Evolutionary conservation across 2,329 filamentous ascomycete species (phyloP), one percentile per base, ranked within the genome.

Genomic region (Cordyceps sp.): DNA sequence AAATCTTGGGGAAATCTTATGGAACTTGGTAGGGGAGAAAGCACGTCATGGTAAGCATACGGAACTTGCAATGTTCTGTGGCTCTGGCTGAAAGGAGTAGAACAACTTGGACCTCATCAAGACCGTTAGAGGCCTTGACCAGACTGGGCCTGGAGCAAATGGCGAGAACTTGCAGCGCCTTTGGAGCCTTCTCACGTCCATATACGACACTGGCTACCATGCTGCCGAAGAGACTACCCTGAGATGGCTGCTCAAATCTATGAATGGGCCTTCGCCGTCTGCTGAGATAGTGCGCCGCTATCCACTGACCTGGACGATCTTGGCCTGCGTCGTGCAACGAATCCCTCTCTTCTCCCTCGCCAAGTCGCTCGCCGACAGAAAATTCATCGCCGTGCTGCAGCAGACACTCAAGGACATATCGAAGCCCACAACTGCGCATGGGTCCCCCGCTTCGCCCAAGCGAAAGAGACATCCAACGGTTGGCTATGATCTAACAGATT

Each of bases 291-390:
- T 71, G 31, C 62, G 69, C 42, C 58, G 68, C 38, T 70, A 64
- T 42, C 66, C 69, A 29, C 47, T 67, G 32, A 60, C 69, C 9
- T 78, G 73, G 79, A 61, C 57, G 20, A 63, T 84, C 23, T 49
- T 85, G 17, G 59, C 61, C 28, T 65, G 64, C 36, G 59, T 78
- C 30, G 64, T 82, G 33, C 58, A 63, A 31, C 58, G 72, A n/a
- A 69, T 88, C 14, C 76, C 81, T 0, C 58, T 73, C 0, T 74
- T 78, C 29, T 75, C 72, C 10, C 61, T 82, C 17, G 79, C 81
- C 8, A 73, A 74, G 36, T 73, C 79, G 4, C 62, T 93, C 6
- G 73, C 71, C 16, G 75, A 85, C 36, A 64, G 76, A 35, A 66
- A 71, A 29, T 82, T 92, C 33, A 55, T 80, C 22, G 53, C 57